Evolutionary conservation across 202 grass and related monocot genomes (phyloP), one percentile per base, ranked within the genome.

Genomic region (Schoenoplectus tabernaemontani): DNA sequence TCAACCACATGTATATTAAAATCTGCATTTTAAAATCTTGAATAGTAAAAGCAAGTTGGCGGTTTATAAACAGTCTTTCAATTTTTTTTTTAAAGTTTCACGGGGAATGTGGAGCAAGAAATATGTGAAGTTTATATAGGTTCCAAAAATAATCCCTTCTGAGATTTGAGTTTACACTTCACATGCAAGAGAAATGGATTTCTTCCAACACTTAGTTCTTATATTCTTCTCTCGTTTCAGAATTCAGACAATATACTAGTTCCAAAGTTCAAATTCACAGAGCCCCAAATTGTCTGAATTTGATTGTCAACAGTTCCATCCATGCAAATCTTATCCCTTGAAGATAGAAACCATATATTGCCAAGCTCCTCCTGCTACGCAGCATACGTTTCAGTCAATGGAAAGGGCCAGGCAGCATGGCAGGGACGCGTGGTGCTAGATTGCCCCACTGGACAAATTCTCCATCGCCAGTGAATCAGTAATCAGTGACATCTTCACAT

Each of bases 81-180:
- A n/a, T n/a, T n/a, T n/a, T 56, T 54, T 73, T 36, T 76, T 24
- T 23, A n/a, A 32, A 56, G 47, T 76, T 33, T 76, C 71, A 57
- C 15, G 47, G 26, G 36, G 12, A 56, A 76, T 37, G 32, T 38
- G 17, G 7, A 15, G 32, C 11, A 78, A 24, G 39, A 59, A 78
- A 26, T 7, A 57, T 76, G 46, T 76, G 46, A 76, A 53, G 13
- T 0, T 5, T 50, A 50, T 50, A 37, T 37, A 48, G n/a, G n/a
- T n/a, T n/a, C 3, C 17, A 44, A 44, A 78, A 78, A 20, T 15
- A 26, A 50, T 13, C 15, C 22, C 0, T 57, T 20, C 16, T 20
- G 16, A 15, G 3, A n/a, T n/a, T 63, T 64, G 58, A 11, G 58
- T 64, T 79, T 59, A 80, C 77, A 80, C 77, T 34, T 80, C 59